Base-by-base conservation (phyloP, 2,329 filamentous ascomycete genomes). In the Trichoderma sp. region DNA sequence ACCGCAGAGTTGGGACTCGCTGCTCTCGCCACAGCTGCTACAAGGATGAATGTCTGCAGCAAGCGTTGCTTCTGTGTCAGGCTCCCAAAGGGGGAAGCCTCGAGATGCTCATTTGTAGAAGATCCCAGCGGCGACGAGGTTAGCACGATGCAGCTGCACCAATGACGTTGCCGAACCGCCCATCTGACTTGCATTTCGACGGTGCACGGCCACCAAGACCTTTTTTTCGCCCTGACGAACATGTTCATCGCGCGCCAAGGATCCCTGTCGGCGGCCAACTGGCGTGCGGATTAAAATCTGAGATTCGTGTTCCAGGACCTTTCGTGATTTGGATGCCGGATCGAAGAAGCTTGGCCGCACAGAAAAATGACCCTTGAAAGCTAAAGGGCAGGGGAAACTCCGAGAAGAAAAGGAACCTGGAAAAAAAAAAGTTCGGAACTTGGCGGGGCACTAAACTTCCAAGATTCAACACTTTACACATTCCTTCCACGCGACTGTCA, bases 81-180 rank as follows among this genome's bases (percentile, higher is more conserved):
- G 3, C 45, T 28, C 57, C 57, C 7, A 43, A 51, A 60, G 50
- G 57, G 57, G 45, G 45, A 17, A 19, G 57, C 45, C 34, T 51
- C 21, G 43, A 60, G 57, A 50, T 6, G 45, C 57, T 60, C 57
- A 60, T 60, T 43, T 60, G 57, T 24, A 60, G 45, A 43, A n/a
- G 41, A 10, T 39, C 17, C 57, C 45, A 43, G 21, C 45, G n/a
- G 34, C 41, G 41, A 39, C 19, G 26, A 24, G 6, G 17, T 15
- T 39, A 56, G 34, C 52, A 64, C 57, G 61, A 64, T 45, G 61
- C 61, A 64, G 57, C 52, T 56, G 52, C 52, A 43, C 61, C 52
- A 64, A 64, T 64, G 52, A 57, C 43, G 44, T 47, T 50, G 41
- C 48, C 21, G 34, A 50, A 17, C 19, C 34, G 26, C 34, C 30